Evolutionary conservation across 805 yeast genomes (phyloP).

Genomic region (Ogataea minuta): DNA sequence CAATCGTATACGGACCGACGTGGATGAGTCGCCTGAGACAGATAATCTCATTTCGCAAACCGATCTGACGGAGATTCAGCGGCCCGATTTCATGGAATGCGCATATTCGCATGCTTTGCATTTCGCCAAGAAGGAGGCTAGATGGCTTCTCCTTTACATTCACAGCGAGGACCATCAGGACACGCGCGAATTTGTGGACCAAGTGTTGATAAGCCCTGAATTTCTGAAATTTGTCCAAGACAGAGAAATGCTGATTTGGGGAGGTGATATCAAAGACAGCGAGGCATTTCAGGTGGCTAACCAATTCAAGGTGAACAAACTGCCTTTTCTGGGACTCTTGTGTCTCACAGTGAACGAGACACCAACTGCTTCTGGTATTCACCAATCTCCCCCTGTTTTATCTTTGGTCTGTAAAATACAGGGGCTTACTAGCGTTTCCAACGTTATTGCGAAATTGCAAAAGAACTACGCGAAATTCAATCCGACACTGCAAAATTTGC

Average conservation of each 20-base stretch:
- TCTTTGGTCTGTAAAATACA: constrained; percentile 62
- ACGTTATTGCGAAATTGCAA: constrained; percentile 39
- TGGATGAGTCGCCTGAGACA: constrained; percentile 2
- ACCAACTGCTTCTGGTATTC: constrained; percentile 57
- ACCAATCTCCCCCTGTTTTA: constrained; percentile 52
- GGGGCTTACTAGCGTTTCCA: constrained; percentile 46
- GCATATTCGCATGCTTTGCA: constrained; percentile 80
- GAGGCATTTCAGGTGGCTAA: constrained; percentile 85
- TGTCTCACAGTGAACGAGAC: constrained; percentile 58
- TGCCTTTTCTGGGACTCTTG: constrained; percentile 80
- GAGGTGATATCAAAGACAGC: constrained; percentile 75
- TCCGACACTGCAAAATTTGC: constrained; percentile 57
- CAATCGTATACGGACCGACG: constrained; percentile 10
- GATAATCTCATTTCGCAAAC: constrained; percentile 14
- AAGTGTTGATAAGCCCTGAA: constrained; percentile 50
- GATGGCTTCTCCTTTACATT: constrained; percentile 70
- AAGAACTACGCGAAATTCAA: constrained; percentile 48
- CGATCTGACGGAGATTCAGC: constrained; percentile 20
- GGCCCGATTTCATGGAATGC: constrained; percentile 57
- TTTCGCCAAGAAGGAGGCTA: constrained; percentile 63
- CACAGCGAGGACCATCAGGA: constrained; percentile 73
- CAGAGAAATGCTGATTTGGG: constrained; percentile 72
- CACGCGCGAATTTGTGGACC: constrained; percentile 48
- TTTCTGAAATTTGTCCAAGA: constrained; percentile 48
- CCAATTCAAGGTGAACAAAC: constrained; percentile 63